Base-by-base conservation (phyloP, 495 filamentous ascomycete genomes). In the Talaromyces thailandensis region DNA sequence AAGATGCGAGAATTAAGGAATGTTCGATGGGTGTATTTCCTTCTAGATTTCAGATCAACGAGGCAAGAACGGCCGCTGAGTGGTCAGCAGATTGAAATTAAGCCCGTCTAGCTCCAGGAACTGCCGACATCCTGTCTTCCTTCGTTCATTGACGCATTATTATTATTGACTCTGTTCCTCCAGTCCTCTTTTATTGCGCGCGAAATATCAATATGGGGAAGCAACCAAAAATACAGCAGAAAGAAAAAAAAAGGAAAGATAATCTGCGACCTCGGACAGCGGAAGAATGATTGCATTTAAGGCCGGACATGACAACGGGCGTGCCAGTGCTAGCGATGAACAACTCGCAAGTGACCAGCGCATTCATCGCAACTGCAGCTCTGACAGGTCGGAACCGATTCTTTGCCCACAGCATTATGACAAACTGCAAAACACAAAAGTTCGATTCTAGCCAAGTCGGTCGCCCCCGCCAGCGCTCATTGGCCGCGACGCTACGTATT, bases 291-390 rank as follows among this genome's bases (percentile, higher is more conserved):
- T 24, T 45, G 40, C 7, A 23, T 37, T 64, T 52, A 60, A 29
- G 31, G 43, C 31, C 9, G 4, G 35, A 48, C 23, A 14, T 3
- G 62, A 60, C 35, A 59, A n/a, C 24, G 18, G 23, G 52, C 32
- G 24, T 28, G 28, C 53, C 29, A 56, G 52, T n/a, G n/a, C 23
- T 40, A 21, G 23, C 29, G 60, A 62, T 35, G 32, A 23, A 58
- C 61, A 56, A 63, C 52, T 56, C 53, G 61, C 61, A 63, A 58
- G 23, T 64, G 62, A 60, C 62, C 62, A 64, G 57, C 62, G 56
- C 62, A 64, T 61, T 48, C 37, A 59, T 59, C 57, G 37, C 25
- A 50, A 40, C 59, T 61, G 59, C 59, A 61, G 59, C 59, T 32
- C 43, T 50, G 29, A 57, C 26, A 57, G 55, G 55, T 35, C 29